Evolutionary conservation across 352 stramenopile genomes (phyloP).

Genomic region (Pythium coloratum): DNA sequence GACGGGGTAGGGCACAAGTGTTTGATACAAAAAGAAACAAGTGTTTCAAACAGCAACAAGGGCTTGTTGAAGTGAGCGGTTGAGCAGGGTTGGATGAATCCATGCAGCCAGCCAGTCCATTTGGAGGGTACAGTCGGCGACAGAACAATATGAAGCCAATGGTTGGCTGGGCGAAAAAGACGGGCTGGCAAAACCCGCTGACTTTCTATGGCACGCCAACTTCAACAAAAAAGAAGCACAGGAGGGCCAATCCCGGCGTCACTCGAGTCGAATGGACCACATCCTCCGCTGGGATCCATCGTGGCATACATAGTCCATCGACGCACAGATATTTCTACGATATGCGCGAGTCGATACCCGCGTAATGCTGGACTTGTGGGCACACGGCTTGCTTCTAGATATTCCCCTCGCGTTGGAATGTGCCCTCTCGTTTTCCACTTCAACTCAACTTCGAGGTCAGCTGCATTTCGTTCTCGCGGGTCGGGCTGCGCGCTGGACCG

Average conservation of each 20-base stretch:
- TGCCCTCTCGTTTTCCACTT: not conserved
- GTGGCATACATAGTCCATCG: too few species aligned
- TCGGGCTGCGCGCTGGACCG: not conserved
- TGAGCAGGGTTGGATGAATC: constrained; percentile 4
- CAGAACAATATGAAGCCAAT: constrained; percentile 20
- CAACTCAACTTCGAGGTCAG: constrained; percentile 9
- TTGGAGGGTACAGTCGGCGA: constrained; percentile 19
- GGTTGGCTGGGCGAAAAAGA: constrained; percentile 29
- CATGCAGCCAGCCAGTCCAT: constrained; percentile 14
- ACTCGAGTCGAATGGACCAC: too few species aligned
- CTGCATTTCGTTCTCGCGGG: constrained; percentile 5
- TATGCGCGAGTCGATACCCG: too few species aligned
- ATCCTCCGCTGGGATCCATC: too few species aligned
- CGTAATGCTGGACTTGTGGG: not conserved
- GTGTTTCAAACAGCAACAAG: constrained; percentile 31
- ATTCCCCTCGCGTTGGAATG: not conserved
- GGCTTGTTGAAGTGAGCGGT: constrained; percentile 52
- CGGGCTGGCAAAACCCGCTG: constrained; percentile 5
- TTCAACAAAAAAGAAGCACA: constrained; percentile 70
- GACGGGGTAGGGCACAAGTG: constrained; percentile 11
- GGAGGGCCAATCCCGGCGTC: not conserved
- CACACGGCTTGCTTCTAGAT: not conserved
- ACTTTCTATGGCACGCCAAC: constrained; percentile 45
- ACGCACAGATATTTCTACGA: too few species aligned
- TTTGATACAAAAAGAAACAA: constrained; percentile 25